Percentiles rank a stretch among this genome's conserved stretches.
These are phyloP conservation scores for Fusarium torreyae DNA, from an alignment of 2,329 filamentous ascomycete genomes.

Conservation along the genomic window DNA sequence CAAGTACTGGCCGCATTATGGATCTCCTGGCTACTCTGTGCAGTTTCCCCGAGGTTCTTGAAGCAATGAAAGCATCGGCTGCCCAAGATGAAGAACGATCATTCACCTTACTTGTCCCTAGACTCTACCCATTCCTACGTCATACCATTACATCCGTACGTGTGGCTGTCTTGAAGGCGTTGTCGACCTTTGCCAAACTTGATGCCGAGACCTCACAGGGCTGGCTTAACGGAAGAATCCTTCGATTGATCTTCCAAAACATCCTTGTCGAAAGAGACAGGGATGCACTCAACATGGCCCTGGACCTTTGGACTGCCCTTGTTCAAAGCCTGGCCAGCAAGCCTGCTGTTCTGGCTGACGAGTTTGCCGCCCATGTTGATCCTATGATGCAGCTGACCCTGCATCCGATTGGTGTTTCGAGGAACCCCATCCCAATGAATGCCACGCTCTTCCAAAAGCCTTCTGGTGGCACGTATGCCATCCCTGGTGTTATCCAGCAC, in stretches of 20 bases:
- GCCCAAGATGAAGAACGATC: slow-evolving; percentile 87
- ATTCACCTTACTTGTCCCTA: slow-evolving; percentile 91
- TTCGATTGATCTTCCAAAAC: slow-evolving; percentile 95
- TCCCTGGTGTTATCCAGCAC: slow-evolving; percentile 62
- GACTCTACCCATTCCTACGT: slow-evolving; percentile 94
- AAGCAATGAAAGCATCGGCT: slow-evolving; percentile 94
- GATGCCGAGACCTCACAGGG: slow-evolving; percentile 84
- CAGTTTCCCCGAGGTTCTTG: slow-evolving; percentile 91
- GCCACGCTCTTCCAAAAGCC: slow-evolving; percentile 90
- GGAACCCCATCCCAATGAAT: slow-evolving; percentile 94
- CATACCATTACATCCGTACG: slow-evolving; percentile 98
- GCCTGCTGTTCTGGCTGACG: slow-evolving; percentile 75
- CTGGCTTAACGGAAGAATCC: slow-evolving; percentile 92
- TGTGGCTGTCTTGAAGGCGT: slow-evolving; percentile 90
- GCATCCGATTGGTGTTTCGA: slow-evolving; percentile 91
- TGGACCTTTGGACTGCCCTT: slow-evolving; percentile 89
- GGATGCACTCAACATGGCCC: slow-evolving; percentile 83
- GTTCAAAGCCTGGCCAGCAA: slow-evolving; percentile 77
- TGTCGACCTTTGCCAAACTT: slow-evolving; percentile 93
- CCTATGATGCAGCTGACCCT: slow-evolving; percentile 88
- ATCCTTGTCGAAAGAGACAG: slow-evolving; percentile 93
- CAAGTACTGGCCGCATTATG: slow-evolving; percentile 98
- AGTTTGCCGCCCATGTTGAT: slow-evolving; percentile 82
- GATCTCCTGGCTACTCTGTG: slow-evolving; percentile 96
- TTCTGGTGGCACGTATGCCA: slow-evolving; percentile 86